These are phyloP conservation scores for Mallotus nudiflorus DNA, from an alignment of 345 rosid genomes.

Conservation along the genomic window DNA sequence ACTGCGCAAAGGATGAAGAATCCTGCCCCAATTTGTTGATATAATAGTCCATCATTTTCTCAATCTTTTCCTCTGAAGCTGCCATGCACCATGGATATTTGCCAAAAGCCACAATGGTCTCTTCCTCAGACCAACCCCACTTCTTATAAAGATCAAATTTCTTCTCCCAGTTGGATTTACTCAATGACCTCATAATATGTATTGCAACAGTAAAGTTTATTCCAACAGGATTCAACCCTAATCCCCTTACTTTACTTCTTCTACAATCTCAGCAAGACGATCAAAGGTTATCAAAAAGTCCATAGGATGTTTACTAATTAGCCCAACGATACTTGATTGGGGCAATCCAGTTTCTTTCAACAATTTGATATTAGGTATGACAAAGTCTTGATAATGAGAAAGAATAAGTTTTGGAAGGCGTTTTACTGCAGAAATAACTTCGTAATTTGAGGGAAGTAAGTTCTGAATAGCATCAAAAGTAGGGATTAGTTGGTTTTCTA, in stretches of 20 bases:
- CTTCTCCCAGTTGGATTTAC: constrained; percentile 15
- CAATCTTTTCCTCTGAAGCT: constrained; percentile 18
- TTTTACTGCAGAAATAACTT: constrained; percentile 11
- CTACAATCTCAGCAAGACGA: constrained; percentile 5
- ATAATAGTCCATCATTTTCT: constrained; percentile 22
- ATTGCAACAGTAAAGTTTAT: constrained; percentile 7
- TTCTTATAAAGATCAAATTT: neutral
- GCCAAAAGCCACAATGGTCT: constrained; percentile 15
- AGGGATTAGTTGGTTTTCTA: neutral
- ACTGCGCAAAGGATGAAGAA: neutral
- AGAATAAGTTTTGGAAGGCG: constrained; percentile 18
- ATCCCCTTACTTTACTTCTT: constrained; percentile 10
- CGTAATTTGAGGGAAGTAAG: constrained; percentile 19
- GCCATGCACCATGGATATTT: constrained; percentile 12
- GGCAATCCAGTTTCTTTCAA: constrained; percentile 27
- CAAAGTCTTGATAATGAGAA: neutral
- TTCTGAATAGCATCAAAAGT: constrained; percentile 9
- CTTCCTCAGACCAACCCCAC: constrained; percentile 15
- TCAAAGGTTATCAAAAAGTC: neutral
- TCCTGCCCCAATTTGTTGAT: constrained; percentile 21
- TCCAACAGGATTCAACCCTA: constrained; percentile 7
- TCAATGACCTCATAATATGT: neutral
- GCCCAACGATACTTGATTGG: neutral
- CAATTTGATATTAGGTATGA: constrained; percentile 3
- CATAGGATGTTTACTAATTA: neutral